Evolutionary conservation across 1,284 basidiomycete species (phyloP), one percentile per base, ranked within the genome.

Genomic region (Ustanciosporium gigantosporum): DNA sequence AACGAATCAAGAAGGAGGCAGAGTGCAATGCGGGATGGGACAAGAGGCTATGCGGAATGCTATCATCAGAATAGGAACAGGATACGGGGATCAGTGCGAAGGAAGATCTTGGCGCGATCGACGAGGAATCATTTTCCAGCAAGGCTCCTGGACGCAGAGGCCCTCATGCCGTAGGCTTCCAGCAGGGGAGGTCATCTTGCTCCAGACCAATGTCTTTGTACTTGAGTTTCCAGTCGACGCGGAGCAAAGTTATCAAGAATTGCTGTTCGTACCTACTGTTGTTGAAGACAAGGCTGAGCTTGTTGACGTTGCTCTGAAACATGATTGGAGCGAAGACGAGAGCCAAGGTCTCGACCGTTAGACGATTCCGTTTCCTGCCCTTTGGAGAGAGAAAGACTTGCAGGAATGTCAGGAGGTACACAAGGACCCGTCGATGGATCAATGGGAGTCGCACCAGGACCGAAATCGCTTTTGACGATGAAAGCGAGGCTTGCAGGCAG

Each of bases 301-400:
- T 87, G 39, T 90, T 86, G 25, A 88, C 89, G 60, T 83, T 86
- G 68, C 89, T 91, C 48, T 91, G 81, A 36, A 94, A 78, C 36
- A 93, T 79, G 78, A 92, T 92, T 9, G 91, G 91, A 2, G 91
- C 89, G 84, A 92, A 89, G 21, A 93, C 88, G 11, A 92, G 81
- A 15, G 86, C 85, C 65, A 89, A 79, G 72, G 88, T 88, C 34
- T 84, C 85, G 13, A 24, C 32, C 11, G 36, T 8, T 23, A 46
- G 19, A 5, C 13, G 9, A 11, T 32, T 27, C 15, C 5, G 13
- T 16, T n/a, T 15, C 6, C 88, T 82, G 14, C 88, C 85, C 53
- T 84, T 84, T 29, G 88, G 87, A 37, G 88, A 86, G 48, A 91
- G 79, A 80, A 94, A 94, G 41, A 90, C 79, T 80, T 93, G 91